A percentile compares a stretch with the other conserved stretches of the same genome.
These are phyloP conservation scores for Suillus subalutaceus DNA, from an alignment of 768 basidiomycete species.

Conservation along the genomic window DNA sequence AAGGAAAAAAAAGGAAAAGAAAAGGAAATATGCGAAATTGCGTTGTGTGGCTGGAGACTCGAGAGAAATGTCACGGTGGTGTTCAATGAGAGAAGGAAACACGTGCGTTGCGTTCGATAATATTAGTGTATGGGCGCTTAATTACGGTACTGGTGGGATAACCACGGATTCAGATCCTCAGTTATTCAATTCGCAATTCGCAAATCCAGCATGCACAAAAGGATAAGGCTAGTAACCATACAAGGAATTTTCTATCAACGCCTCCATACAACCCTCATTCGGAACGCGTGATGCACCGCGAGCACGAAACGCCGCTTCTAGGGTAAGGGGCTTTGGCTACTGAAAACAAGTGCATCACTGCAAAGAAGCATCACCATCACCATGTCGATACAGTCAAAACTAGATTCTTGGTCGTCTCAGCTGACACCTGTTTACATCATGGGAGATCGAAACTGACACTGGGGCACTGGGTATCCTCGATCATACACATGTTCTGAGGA, in stretches of 20 bases:
- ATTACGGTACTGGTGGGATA: neutral
- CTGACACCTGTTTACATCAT: neutral
- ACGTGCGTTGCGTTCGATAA: neutral
- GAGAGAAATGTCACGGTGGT: neutral
- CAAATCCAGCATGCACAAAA: neutral
- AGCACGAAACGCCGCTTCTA: neutral
- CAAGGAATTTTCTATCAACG: neutral
- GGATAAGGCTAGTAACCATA: neutral
- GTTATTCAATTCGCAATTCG: neutral
- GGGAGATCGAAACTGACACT: neutral
- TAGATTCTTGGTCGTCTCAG: no score
- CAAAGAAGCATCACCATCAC: neutral
- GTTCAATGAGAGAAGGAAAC: constrained; percentile 3
- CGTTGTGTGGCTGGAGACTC: neutral
- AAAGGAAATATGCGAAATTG: constrained; percentile 1
- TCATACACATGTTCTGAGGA: neutral
- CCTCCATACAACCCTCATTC: neutral
- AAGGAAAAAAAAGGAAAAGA: constrained; percentile 11
- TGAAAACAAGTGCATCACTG: neutral
- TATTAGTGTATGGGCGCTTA: neutral
- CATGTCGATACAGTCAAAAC: neutral
- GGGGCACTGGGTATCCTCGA: neutral
- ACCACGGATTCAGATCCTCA: neutral
- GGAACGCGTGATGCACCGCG: neutral
- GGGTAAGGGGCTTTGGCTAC: neutral